A percentile compares a stretch with the other conserved stretches of the same genome.
Conservation (phyloP, 2,329 filamentous ascomycete genomes). For the Paracamarosporium sp. region DNA sequence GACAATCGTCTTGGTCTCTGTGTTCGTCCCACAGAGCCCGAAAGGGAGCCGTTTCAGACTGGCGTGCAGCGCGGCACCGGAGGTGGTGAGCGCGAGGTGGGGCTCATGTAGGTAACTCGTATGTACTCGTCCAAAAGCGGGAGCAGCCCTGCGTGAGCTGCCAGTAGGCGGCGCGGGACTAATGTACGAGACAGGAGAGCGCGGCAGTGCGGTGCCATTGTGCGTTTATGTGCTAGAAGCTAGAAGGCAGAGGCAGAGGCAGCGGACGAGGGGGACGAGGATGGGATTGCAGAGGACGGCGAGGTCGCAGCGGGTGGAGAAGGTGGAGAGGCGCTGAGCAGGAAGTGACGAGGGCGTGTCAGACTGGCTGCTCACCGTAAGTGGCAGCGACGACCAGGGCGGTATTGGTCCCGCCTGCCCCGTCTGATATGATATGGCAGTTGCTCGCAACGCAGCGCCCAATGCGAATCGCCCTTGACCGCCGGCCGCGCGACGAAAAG, state of each 20-base stretch:
- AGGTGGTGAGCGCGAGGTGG: conserved; percentile 15
- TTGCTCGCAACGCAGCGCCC: not conserved
- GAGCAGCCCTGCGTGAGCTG: conserved; percentile 14
- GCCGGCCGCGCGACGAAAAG: not conserved
- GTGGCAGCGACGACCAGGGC: conserved; percentile 3
- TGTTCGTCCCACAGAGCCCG: not conserved
- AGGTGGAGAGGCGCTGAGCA: not conserved
- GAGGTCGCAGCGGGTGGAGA: not conserved
- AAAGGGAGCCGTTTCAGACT: not conserved
- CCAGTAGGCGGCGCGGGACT: conserved; percentile 28
- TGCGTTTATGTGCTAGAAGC: not conserved
- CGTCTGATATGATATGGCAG: not conserved
- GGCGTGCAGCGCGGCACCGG: conserved; percentile 17
- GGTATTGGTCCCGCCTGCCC: not conserved
- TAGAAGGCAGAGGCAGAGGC: too few relatives aligned
- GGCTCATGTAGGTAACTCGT: conserved; percentile 9
- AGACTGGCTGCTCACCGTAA: conserved; percentile 3
- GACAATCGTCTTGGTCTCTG: not conserved
- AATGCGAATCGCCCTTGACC: not conserved
- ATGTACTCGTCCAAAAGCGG: conserved; percentile 24
- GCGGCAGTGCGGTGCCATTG: not conserved
- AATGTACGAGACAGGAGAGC: conserved; percentile 26
- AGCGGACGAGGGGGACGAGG: not conserved
- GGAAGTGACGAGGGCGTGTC: not conserved
- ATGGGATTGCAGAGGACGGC: not conserved